Evolutionary conservation across 169 alveolate species (phyloP), one percentile per base, ranked within the genome.

Genomic region (Eimeria sp.): DNA sequence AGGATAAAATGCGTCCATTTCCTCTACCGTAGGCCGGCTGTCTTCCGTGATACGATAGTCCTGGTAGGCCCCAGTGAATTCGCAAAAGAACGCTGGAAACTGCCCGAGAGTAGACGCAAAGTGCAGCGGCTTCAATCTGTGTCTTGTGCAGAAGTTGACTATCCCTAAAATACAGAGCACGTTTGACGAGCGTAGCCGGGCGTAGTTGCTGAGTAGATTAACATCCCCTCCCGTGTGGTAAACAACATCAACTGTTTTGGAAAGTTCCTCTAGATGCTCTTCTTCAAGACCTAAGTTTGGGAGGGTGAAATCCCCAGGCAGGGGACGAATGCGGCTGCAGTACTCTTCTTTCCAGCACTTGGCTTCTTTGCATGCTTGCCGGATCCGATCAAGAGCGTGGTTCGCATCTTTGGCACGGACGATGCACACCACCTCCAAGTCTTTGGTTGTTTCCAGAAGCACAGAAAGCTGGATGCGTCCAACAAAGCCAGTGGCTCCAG

Each of bases 201-300:
- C 95, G 65, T 97, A 97, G 95, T 96, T 97, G 76, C 97, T 95
- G 58, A 97, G 91, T 49, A 97, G 92, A 80, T 96, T 97, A 25
- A 97, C 98, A 91, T 97, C 98, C 20, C 98, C 98, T 22, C 98
- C 98, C 9, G 97, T 97, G 95, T 97, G 98, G 75, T 96, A 96
- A 40, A 97, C 98, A n/a, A 97, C 93, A 72, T 97, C 98, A 22
- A 97, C 95, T 30, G 54, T 87, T 47, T 65, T 73, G 70, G 97
- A 94, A 22, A 96, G 95, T 67, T 96, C 96, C n/a, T 95, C 80
- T 84, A 95, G 95, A 45, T 94, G 93, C 57, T 97, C 97, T 47
- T 84, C 89, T n/a, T 96, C 89, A 47, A 97, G 87, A 20, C 98
- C 98, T 57, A 97, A 84, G 40, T 84, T 72, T 22, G 96, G 96